These are phyloP conservation scores for Trichoderma guizhouense DNA, from an alignment of 2,329 filamentous ascomycete genomes.

Conservation along the genomic window DNA sequence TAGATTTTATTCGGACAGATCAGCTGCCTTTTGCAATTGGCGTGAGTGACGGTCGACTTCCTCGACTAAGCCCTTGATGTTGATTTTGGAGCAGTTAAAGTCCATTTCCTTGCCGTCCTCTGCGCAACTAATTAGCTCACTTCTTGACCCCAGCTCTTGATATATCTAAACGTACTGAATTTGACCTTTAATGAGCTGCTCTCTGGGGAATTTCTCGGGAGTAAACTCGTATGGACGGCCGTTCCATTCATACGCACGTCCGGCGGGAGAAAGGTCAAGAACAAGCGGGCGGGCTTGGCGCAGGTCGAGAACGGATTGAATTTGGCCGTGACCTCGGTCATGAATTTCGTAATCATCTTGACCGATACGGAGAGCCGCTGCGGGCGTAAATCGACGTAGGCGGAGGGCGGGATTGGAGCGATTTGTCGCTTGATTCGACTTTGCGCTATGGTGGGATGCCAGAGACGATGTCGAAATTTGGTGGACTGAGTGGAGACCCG, in stretches of 20 bases:
- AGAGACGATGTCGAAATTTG: conserved; percentile 14
- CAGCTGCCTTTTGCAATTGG: conserved; percentile 74
- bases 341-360: conserved; percentile 79
- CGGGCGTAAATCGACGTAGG: neutral
- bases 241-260: conserved; percentile 70
- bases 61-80: conserved; percentile 80
- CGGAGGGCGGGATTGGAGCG: neutral
- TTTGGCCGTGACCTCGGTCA: conserved; percentile 77
- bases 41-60: conserved; percentile 90
- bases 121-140: conserved; percentile 36
- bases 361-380: conserved; percentile 13
- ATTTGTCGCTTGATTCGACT: neutral
- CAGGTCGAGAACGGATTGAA: conserved; percentile 88
- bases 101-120: conserved; percentile 91
- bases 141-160: neutral
- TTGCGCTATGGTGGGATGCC: neutral
- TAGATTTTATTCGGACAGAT: conserved; percentile 54
- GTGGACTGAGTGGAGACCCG: conserved; percentile 2
- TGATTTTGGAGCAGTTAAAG: conserved; percentile 75
- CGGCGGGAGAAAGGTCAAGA: conserved; percentile 80
- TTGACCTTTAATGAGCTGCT: conserved; percentile 70
- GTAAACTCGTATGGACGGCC: conserved; percentile 71
- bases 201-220: conserved; percentile 67
- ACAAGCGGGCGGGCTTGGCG: conserved; percentile 80
- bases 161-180: conserved; percentile 65